Evolutionary conservation across 257 asterid species (phyloP), one percentile per base, ranked within the genome.

Genomic region (Orobanche coerulescens): DNA sequence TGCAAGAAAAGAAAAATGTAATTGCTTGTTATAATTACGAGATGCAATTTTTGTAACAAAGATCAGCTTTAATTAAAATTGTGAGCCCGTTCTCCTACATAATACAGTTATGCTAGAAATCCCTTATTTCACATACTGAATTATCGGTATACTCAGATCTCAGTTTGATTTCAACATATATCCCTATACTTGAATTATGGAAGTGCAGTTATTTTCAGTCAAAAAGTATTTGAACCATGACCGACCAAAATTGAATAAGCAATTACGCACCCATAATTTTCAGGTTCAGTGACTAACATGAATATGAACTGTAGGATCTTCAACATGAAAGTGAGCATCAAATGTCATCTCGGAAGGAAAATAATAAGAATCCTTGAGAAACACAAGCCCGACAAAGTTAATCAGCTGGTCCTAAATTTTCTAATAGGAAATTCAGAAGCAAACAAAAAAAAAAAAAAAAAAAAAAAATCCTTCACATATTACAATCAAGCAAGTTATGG

Each of bases 231-330:
- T 39, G 12, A 12, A 39, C 46, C 51, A 44, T 44, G 51, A 14
- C 51, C 51, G 15, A 44, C 23, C 23, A 44, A 2, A 44, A 4
- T 6, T 44, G 15, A 23, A 44, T 15, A 44, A 44, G 46, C 23
- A 44, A 44, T 44, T 44, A 61, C 51, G 36, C 57, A 39, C 34
- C 47, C 33, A 54, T 20, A 58, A 28, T 37, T 37, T 49, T 44
- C 30, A 59, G 44, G 46, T 4, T 61, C 42, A 68, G 55, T 46
- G 53, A 28, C 46, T 59, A 34, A 53, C 52, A 53, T 74, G 59
- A 65, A 51, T 31, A 65, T 20, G 10, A n/a, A 37, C 44, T 37
- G 33, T 23, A 33, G 65, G 52, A 58, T 73, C 44, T 37, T 37
- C 51, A 64, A 39, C 22, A 58, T 24, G 56, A 6, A 51, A 33